Evolutionary conservation across 495 filamentous ascomycete species (phyloP), one percentile per base, ranked within the genome.

Genomic region (Lindgomyces ingoldianus): DNA sequence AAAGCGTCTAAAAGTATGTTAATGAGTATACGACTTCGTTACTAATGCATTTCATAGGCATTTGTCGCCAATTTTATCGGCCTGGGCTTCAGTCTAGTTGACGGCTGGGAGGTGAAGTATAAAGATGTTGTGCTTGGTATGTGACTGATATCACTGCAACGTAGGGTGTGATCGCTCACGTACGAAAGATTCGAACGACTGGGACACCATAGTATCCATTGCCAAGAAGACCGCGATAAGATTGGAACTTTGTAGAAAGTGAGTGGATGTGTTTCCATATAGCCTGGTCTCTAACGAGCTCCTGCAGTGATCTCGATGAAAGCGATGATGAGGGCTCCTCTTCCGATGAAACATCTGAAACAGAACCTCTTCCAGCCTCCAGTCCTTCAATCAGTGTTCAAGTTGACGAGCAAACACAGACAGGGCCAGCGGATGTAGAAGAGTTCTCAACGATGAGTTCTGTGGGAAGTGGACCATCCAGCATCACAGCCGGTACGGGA

Each of bases 101-200:
- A 60, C 41, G 57, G 57, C 21, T 60, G 57, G 57, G 26, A 60
- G 24, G 46, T 60, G 18, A 60, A 60, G 22, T 60, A 60, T 39
- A 12, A 21, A 36, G 46, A 42, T 14, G 30, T 51, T 16, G 46
- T 50, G 41, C 30, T 59, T 8, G 48, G 48, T 52, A 27, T 9
- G 48, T 16, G 18, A 10, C 48, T 39, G 33, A 6, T 39, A 39
- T 14, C 33, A 14, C 33, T 14, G 6, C 6, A 14, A 39, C 33
- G 14, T 6, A 39, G 14, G 6, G 14, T 39, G 6, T 6, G 14
- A 6, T 6, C 33, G 6, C 6, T 6, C 3, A 52, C 14, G 11
- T n/a, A n/a, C n/a, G 18, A 14, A n/a, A 41, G 57, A 51, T 26
- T 18, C 47, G 8, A 36, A 51, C 9, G 45, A 60, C 25, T 60